phyloP scores from a whole-genome alignment of 306 rosid genomes.

The Pterocarpus santalinus region DNA sequence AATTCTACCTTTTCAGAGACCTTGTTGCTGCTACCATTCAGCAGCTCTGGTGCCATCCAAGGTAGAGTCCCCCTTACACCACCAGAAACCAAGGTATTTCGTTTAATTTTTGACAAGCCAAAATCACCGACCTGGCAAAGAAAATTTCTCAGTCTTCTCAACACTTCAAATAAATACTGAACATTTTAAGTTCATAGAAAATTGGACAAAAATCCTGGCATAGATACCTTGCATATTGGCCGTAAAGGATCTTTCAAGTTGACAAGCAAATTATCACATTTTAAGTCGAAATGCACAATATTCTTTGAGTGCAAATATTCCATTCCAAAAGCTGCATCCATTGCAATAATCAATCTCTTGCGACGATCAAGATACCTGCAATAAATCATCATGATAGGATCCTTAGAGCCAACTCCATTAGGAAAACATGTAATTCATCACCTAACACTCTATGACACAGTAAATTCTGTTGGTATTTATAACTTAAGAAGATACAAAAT shows the following conservation, averaged over 20 bases:
- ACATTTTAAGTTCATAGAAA: conserved; percentile 14
- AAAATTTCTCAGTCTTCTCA: conserved; percentile 33
- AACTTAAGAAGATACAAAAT: conserved; percentile 11
- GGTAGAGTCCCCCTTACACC: conserved; percentile 94
- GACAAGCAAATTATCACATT: conserved; percentile 92
- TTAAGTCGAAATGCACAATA: conserved; percentile 91
- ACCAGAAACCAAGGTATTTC: conserved; percentile 89
- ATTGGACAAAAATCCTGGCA: background rate
- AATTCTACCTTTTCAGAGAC: conserved; percentile 86
- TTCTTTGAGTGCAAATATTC: conserved; percentile 90
- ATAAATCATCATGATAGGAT: conserved; percentile 11
- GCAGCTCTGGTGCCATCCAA: conserved; percentile 96
- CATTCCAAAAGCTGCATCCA: conserved; percentile 99
- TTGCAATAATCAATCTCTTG: conserved; percentile 86
- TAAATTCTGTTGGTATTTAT: background rate
- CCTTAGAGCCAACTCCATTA: conserved; percentile 29
- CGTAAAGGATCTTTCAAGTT: conserved; percentile 83
- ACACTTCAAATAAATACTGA: background rate
- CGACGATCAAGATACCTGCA: conserved; percentile 87
- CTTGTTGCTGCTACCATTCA: conserved; percentile 86
- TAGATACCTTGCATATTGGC: conserved; percentile 90
- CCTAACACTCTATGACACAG: background rate
- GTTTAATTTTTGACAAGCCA: conserved; percentile 90
- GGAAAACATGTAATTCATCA: conserved; percentile 30
- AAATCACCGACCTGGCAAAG: conserved; percentile 82